Percentiles rank a stretch among this genome's conserved stretches.
Evolutionary conservation across 2,329 filamentous ascomycete species (phyloP).

Genomic region (Penicillium sp.): DNA sequence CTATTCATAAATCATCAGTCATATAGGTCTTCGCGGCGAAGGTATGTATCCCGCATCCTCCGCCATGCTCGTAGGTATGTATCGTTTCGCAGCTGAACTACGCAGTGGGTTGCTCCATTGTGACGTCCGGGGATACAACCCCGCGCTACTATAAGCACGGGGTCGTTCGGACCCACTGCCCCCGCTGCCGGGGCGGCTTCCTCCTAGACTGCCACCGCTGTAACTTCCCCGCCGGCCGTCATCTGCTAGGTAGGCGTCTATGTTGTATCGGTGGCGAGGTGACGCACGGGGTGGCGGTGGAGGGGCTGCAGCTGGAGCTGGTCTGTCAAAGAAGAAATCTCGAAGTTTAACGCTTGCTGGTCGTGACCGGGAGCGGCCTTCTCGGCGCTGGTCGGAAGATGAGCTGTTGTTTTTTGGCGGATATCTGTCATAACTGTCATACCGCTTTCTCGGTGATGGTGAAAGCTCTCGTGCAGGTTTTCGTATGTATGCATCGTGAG

Average conservation of each 20-base stretch:
- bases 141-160: constrained; percentile 21
- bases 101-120: constrained; percentile 20
- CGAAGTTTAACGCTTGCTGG: constrained; percentile 22
- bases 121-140: constrained; percentile 8
- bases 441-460: constrained; percentile 7
- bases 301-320: constrained; percentile 11
- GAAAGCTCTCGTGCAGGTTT: constrained; percentile 29
- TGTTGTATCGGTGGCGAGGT: constrained; percentile 20
- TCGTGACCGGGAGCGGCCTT: constrained; percentile 17
- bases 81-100: constrained; percentile 18
- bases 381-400: constrained; percentile 7
- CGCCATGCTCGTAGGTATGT: constrained; percentile 12
- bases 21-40: constrained; percentile 15
- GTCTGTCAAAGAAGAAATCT: constrained; percentile 24
- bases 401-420: constrained; percentile 10
- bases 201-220: constrained; percentile 16
- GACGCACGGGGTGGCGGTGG: constrained; percentile 16
- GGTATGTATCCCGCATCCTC: constrained; percentile 16
- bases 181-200: constrained; percentile 22
- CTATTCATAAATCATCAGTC: constrained; percentile 13
- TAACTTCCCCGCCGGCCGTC: constrained; percentile 26
- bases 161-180: constrained; percentile 24
- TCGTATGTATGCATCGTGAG: constrained; percentile 35
- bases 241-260: constrained; percentile 24
- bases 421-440: constrained; percentile 10